A percentile compares a stretch with the other conserved stretches of the same genome.
Evolutionary conservation across 2,329 filamentous ascomycete species (phyloP).

Genomic region (Samsoniella hepiali): DNA sequence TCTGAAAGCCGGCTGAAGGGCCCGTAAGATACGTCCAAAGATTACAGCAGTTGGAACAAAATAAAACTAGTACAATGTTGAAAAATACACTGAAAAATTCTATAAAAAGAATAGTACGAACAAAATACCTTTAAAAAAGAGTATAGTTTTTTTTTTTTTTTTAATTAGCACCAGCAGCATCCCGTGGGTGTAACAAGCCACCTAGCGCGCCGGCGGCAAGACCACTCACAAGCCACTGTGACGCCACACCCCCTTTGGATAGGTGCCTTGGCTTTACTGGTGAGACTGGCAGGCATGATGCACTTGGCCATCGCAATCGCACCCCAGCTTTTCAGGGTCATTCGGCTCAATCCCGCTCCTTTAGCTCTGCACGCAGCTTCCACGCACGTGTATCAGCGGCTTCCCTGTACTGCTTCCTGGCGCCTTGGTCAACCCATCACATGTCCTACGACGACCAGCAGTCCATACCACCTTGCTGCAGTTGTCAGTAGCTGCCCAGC

Average conservation of each 20-base stretch:
- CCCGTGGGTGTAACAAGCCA: not conserved
- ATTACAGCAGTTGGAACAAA: too few relatives aligned
- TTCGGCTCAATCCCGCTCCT: not conserved
- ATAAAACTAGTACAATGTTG: too few relatives aligned
- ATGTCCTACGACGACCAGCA: not conserved
- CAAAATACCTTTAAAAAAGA: too few relatives aligned
- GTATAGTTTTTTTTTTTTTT: too few relatives aligned
- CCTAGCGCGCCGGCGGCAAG: not conserved
- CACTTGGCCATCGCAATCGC: conserved; percentile 2
- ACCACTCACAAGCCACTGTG: conserved; percentile 13
- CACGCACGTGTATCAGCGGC: not conserved
- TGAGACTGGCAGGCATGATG: not conserved
- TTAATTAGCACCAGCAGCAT: too few relatives aligned
- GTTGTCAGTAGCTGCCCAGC: conserved; percentile 4
- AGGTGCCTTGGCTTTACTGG: not conserved
- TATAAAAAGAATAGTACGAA: too few relatives aligned
- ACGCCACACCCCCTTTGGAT: conserved; percentile 13
- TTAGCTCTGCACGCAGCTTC: not conserved
- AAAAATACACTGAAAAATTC: too few relatives aligned
- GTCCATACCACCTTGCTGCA: not conserved
- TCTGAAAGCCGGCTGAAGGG: too few relatives aligned
- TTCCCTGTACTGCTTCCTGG: conserved; percentile 2
- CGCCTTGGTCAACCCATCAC: not conserved
- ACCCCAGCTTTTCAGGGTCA: conserved; percentile 13
- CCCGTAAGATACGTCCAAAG: too few relatives aligned